A percentile compares a stretch with the other conserved stretches of the same genome.
Evolutionary conservation across 1,139 yeast species (phyloP).

Genomic region (Debaryomyces fabryi): DNA sequence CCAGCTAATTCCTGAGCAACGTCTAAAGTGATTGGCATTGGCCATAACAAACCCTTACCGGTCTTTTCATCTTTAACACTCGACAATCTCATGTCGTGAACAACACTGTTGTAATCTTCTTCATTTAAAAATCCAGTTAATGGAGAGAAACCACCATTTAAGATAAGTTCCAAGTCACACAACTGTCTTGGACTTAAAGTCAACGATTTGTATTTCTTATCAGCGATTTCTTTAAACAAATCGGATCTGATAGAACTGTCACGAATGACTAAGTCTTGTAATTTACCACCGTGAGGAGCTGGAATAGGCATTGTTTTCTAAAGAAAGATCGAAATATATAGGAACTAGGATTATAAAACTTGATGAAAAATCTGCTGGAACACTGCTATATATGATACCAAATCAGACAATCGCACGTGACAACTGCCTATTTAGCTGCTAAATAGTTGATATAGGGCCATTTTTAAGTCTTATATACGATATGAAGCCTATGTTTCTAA

Average conservation of each 20-base stretch:
- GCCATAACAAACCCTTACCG: conserved; percentile 76
- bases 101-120: conserved; percentile 80
- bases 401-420: conserved; percentile 31
- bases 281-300: conserved; percentile 86
- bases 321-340: not conserved
- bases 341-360: not conserved
- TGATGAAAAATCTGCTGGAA: not conserved
- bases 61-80: conserved; percentile 36
- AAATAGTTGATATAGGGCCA: not conserved
- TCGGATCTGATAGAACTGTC: conserved; percentile 64
- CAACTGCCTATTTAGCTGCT: conserved; percentile 1
- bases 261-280: conserved; percentile 83
- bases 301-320: conserved; percentile 58
- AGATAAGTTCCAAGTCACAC: conserved; percentile 88
- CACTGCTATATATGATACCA: not conserved
- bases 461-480: not conserved
- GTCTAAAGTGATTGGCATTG: conserved; percentile 92
- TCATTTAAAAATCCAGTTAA: conserved; percentile 82
- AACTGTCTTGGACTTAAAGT: conserved; percentile 83
- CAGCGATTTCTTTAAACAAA: conserved; percentile 59
- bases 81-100: conserved; percentile 70
- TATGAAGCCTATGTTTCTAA: not conserved
- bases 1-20: conserved; percentile 59
- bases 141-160: conserved; percentile 95
- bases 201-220: conserved; percentile 49